Evolutionary conservation across 164 flowering plant species (phyloP).

Genomic region (Euptelea pleiosperma): DNA sequence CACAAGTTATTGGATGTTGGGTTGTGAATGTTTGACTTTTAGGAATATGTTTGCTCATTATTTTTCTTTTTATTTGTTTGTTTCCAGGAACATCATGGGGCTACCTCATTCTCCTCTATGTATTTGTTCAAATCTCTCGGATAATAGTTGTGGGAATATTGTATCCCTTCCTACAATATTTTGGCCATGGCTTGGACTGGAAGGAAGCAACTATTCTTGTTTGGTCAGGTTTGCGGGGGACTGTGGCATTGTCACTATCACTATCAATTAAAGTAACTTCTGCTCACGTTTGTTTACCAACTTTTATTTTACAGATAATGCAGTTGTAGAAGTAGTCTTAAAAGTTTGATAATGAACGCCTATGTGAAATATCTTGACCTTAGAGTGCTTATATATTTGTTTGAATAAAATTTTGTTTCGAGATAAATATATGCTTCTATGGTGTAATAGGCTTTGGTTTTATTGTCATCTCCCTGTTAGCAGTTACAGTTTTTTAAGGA

Average conservation of each 20-base stretch:
- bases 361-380: too few species aligned
- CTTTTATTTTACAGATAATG: too few species aligned
- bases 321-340: too few species aligned
- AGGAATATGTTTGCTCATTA: not conserved
- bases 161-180: constrained; percentile 60
- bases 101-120: constrained; percentile 73
- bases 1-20: not conserved
- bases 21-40: not conserved
- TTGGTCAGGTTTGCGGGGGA: constrained; percentile 96
- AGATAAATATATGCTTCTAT: too few species aligned
- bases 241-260: constrained; percentile 86
- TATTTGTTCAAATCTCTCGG: constrained; percentile 69
- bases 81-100: constrained; percentile 82
- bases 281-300: not conserved
- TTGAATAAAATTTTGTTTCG: not conserved
- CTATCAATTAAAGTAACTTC: constrained; percentile 78
- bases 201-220: constrained; percentile 79
- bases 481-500: too few species aligned
- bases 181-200: constrained; percentile 96
- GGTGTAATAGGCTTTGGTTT: too few species aligned
- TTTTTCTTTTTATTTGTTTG: not conserved
- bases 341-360: too few species aligned
- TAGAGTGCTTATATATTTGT: too few species aligned
- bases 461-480: not conserved
- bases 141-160: constrained; percentile 62